Evolutionary conservation across 768 basidiomycete genomes (phyloP), one percentile per base, ranked within the genome.

Genomic region (Phallus indusiatus): DNA sequence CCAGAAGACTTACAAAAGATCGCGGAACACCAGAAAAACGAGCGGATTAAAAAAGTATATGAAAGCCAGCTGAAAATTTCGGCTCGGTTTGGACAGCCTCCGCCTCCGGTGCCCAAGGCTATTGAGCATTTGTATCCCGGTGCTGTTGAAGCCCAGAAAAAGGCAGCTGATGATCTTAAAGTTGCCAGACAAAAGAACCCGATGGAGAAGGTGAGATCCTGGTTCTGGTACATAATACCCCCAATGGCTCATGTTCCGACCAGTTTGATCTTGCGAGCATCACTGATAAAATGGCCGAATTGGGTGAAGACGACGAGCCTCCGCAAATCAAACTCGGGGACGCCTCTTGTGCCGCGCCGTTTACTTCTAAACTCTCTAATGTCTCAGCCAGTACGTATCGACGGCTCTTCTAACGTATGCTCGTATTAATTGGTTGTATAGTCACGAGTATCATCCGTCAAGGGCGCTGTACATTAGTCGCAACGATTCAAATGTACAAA

Each of bases 311-410:
- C 16, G 85, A 90, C 17, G 94, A 98, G 34, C 85, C 94, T 0
- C 96, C 96, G 12, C 92, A 96, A 75, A 99, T 99, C 72, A 99
- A 98, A 73, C 85, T 98, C 28, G 96, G 96, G n/a, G 96, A 98
- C 68, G 96, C 96, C 0, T 97, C 94, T 1, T 97, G 94, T 67
- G 96, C 96, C 6, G 96, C 96, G 1, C 96, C 96, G 0, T 99
- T 99, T 76, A 98, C 96, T 0, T 97, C 94, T 10, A 99, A 99
- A 71, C 74, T 99, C 56, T 88, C 89, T n/a, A 95, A 99, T 69
- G 96, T 99, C 54, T 82, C 90, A 64, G 94, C 96, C 34, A 91
- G 94, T 96, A 67, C 66, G 93, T 81, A 21, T 33, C 14, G n/a
- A 10, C 46, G 12, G 12, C 51, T 14, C 21, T 60, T 18, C n/a